These are phyloP conservation scores for Aristolochia fimbriata DNA, from an alignment of 164 flowering plant genomes.

Conservation along the genomic window DNA sequence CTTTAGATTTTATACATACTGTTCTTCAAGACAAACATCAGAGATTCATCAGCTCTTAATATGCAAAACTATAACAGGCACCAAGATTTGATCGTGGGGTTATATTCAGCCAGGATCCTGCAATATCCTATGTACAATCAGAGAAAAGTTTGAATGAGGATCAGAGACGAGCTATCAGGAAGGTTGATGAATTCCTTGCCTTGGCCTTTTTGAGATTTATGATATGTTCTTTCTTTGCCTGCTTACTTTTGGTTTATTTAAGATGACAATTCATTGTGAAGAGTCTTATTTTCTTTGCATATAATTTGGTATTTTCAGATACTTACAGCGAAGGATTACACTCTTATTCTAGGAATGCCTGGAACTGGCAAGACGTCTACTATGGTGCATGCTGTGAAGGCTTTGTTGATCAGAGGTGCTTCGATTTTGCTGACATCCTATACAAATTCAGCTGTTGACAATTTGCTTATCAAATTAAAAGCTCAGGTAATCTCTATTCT, in stretches of 20 bases:
- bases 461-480: constrained; percentile 89
- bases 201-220: neutral
- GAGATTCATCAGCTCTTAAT: neutral
- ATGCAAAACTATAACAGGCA: constrained; percentile 30
- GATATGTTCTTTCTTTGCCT: neutral
- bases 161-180: constrained; percentile 82
- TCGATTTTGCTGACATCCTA: constrained; percentile 93
- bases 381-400: constrained; percentile 97
- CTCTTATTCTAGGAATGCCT: constrained; percentile 97
- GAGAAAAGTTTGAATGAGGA: constrained; percentile 80
- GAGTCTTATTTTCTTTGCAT: constrained; percentile 7
- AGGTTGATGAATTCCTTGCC: constrained; percentile 26
- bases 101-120: constrained; percentile 90
- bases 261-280: neutral
- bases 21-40: neutral
- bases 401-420: constrained; percentile 88
- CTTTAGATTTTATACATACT: neutral
- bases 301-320: constrained; percentile 42
- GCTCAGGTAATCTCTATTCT: constrained; percentile 57
- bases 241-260: neutral
- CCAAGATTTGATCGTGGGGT: constrained; percentile 92
- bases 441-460: constrained; percentile 97
- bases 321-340: constrained; percentile 88
- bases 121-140: constrained; percentile 78
- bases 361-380: constrained; percentile 99